Conservation (phyloP, 1,284 basidiomycete species). For the Ganoderma sp. region DNA sequence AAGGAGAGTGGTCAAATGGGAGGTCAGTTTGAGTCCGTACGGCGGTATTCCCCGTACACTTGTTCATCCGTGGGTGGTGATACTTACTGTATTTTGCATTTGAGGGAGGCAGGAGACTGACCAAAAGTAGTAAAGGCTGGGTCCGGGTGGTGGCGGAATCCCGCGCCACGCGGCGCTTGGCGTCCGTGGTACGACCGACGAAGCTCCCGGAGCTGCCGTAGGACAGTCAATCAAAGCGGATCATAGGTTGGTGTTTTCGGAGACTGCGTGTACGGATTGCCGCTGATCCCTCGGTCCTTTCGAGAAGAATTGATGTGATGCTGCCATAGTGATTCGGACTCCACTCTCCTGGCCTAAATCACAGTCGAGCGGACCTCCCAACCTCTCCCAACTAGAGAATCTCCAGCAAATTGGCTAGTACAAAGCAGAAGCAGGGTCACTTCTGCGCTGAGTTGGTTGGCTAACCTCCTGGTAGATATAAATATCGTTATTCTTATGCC, state of each 20-base stretch:
- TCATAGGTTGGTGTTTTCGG: slow-evolving; percentile 27
- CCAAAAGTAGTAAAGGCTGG: background rate
- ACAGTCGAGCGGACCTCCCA: too few relatives aligned
- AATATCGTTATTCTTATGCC: background rate
- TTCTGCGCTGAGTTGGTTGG: background rate
- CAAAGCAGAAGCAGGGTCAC: background rate
- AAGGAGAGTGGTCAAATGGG: background rate
- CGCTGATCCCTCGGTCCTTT: slow-evolving; percentile 22
- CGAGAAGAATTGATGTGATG: slow-evolving; percentile 20
- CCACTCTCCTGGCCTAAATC: background rate
- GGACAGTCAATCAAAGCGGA: slow-evolving; percentile 30
- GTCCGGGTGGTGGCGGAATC: background rate
- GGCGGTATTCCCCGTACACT: background rate
- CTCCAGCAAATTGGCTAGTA: background rate
- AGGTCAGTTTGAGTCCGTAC: background rate
- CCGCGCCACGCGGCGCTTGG: background rate
- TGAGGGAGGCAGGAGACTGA: background rate
- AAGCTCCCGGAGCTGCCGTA: slow-evolving; percentile 1
- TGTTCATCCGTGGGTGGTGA: background rate
- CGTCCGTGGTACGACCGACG: background rate
- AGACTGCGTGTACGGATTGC: slow-evolving; percentile 27
- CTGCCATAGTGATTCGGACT: background rate
- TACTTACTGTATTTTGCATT: background rate
- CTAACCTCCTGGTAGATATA: background rate
- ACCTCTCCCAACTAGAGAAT: background rate